These are phyloP conservation scores for Penicillium chermesinum DNA, from an alignment of 495 filamentous ascomycete genomes.

Conservation along the genomic window DNA sequence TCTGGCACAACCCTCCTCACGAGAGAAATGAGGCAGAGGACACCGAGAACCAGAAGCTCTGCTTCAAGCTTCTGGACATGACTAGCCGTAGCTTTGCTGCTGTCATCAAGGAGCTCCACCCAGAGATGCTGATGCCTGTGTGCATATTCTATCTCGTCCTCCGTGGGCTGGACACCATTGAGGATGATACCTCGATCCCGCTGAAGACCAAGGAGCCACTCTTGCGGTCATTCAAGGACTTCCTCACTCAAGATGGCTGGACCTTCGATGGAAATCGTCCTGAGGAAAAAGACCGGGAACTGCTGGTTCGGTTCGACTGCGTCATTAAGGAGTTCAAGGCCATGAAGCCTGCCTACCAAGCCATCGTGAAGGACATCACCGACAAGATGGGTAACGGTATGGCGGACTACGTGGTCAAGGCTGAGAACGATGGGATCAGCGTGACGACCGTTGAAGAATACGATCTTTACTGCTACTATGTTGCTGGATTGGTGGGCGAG, in stretches of 20 bases:
- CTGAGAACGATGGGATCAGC: constrained; percentile 68
- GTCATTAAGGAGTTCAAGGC: constrained; percentile 85
- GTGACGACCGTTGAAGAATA: constrained; percentile 84
- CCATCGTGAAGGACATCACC: constrained; percentile 90
- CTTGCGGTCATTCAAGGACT: constrained; percentile 71
- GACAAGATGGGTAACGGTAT: constrained; percentile 96
- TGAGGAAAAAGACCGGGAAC: constrained; percentile 87
- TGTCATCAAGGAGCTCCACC: constrained; percentile 92
- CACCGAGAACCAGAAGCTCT: constrained; percentile 62
- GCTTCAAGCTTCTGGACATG: constrained; percentile 79
- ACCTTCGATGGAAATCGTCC: constrained; percentile 79
- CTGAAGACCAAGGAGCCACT: constrained; percentile 79
- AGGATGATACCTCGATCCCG: constrained; percentile 94
- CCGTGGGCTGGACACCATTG: constrained; percentile 89
- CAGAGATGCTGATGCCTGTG: constrained; percentile 84
- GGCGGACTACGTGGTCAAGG: constrained; percentile 87
- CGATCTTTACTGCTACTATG: constrained; percentile 94
- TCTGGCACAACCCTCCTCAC: constrained; percentile 93
- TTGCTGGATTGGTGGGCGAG: constrained; percentile 94
- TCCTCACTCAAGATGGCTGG: constrained; percentile 82
- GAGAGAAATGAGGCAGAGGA: constrained; percentile 74
- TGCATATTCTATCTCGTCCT: constrained; percentile 91
- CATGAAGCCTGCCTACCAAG: constrained; percentile 76
- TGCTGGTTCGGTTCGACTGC: constrained; percentile 86
- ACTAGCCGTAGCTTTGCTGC: constrained; percentile 91